Base-by-base conservation (phyloP, 2,329 filamentous ascomycete genomes). In the Rhynchosporium graminicola region DNA sequence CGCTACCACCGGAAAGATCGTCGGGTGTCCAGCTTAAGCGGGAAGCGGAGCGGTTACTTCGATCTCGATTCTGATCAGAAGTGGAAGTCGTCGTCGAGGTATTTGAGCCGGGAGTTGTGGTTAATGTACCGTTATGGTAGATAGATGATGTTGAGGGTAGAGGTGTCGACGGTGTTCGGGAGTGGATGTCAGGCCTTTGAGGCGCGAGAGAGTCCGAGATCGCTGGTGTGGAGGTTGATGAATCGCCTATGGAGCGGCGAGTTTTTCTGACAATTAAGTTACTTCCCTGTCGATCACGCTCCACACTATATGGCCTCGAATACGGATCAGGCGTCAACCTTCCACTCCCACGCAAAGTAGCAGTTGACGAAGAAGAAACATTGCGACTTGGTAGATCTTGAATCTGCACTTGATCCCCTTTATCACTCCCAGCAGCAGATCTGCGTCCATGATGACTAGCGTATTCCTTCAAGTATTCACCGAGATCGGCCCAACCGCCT, bases 401-500 rank as follows among this genome's bases (percentile, higher is more conserved):
- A 28, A 89, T 79, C 70, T 88, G 85, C 8, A 88, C 80, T 71
- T 82, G 84, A 61, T 81, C 78, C 55, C 81, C 80, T 10, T 59
- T 76, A 76, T 63, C 20, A 20, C 20, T 20, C 20, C 20, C 78
- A 75, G 57, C 63, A n/a, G 58, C 62, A 29, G 83, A 83, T 47
- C 85, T 87, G n/a, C 91, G 87, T 48, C 91, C 90, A 74, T 99
- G 95, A 73, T 99, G 95, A 63, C 87, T 87, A 7, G 92, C 93
- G 71, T 97, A 99, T 75, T 97, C 92, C 69, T 92, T 89, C 47
- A 99, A 82, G 73, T 97, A 99, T 75, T 98, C 95, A 43, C 90
- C 94, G 26, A 99, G 80, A 75, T 99, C 95, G 13, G 93, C 92
- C 95, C 95, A 99, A n/a, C 95, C 95, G 63, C 95, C 95, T 12